Evolutionary conservation across 2,329 filamentous ascomycete genomes (phyloP).

Genomic region (Grosmannia clavigera): DNA sequence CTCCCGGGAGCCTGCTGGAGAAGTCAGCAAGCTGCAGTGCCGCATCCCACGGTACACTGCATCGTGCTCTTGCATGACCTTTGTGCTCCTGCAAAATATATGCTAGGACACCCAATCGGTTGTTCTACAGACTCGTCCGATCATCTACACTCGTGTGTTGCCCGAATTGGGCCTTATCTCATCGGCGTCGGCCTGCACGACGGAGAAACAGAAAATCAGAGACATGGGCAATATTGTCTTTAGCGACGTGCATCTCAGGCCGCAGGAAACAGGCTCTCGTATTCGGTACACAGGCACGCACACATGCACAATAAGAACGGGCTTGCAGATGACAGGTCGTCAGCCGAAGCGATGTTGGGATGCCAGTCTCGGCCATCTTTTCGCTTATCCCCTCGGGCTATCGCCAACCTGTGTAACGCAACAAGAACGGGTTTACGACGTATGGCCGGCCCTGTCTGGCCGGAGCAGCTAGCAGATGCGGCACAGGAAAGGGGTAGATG

Average conservation of each 20-base stretch:
- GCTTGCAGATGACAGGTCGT: slow-evolving; percentile 15
- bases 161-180: background rate
- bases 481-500: too few relatives aligned
- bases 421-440: too few relatives aligned
- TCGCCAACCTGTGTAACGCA: too few relatives aligned
- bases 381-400: background rate
- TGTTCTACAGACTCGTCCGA: background rate
- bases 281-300: background rate
- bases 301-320: slow-evolving; percentile 1
- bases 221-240: too few relatives aligned
- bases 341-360: background rate
- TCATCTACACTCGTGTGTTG: background rate
- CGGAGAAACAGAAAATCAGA: background rate
- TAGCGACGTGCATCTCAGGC: too few relatives aligned
- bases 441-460: too few relatives aligned
- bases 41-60: background rate
- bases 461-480: too few relatives aligned
- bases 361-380: background rate
- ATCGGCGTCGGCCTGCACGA: background rate
- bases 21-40: too few relatives aligned
- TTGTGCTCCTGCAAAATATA: background rate
- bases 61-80: background rate
- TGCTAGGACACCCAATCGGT: background rate
- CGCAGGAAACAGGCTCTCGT: background rate
- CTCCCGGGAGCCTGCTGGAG: too few relatives aligned